phyloP scores from a whole-genome alignment of 2,329 filamentous ascomycete species.

The Canariomyces notabilis region DNA sequence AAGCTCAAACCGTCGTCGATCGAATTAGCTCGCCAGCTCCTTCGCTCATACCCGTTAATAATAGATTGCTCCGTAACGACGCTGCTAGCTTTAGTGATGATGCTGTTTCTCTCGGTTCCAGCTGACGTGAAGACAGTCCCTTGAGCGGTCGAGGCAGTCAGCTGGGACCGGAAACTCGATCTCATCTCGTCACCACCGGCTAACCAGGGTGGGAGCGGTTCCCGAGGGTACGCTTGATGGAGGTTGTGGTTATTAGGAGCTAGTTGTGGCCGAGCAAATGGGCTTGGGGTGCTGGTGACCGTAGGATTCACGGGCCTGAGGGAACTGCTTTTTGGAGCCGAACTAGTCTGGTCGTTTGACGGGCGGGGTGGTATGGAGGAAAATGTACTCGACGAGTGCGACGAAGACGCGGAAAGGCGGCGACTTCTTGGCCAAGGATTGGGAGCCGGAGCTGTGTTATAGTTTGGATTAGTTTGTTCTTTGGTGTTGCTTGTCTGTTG shows the following conservation, averaged over 20 bases:
- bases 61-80: constrained; percentile 48
- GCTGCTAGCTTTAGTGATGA: constrained; percentile 71
- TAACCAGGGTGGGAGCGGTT: constrained; percentile 41
- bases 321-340: constrained; percentile 12
- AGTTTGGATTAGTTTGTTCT: constrained; percentile 11
- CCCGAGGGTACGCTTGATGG: constrained; percentile 24
- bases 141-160: constrained; percentile 49
- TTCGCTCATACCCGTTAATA: constrained; percentile 28
- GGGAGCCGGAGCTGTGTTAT: not conserved
- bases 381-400: constrained; percentile 42
- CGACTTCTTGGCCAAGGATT: constrained; percentile 37
- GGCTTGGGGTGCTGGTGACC: constrained; percentile 3
- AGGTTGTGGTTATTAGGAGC: constrained; percentile 26
- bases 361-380: constrained; percentile 39
- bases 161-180: constrained; percentile 53
- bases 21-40: constrained; percentile 29
- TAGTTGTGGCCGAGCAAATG: constrained; percentile 16
- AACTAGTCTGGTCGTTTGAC: constrained; percentile 35
- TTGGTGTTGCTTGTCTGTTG: constrained; percentile 18
- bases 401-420: constrained; percentile 45
- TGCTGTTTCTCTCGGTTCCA: constrained; percentile 78
- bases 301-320: constrained; percentile 10
- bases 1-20: constrained; percentile 55
- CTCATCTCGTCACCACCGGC: constrained; percentile 45
- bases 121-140: constrained; percentile 44